Evolutionary conservation across 2,329 filamentous ascomycete genomes (phyloP), one percentile per base, ranked within the genome.

Genomic region (Dryadomyces quercivorus): DNA sequence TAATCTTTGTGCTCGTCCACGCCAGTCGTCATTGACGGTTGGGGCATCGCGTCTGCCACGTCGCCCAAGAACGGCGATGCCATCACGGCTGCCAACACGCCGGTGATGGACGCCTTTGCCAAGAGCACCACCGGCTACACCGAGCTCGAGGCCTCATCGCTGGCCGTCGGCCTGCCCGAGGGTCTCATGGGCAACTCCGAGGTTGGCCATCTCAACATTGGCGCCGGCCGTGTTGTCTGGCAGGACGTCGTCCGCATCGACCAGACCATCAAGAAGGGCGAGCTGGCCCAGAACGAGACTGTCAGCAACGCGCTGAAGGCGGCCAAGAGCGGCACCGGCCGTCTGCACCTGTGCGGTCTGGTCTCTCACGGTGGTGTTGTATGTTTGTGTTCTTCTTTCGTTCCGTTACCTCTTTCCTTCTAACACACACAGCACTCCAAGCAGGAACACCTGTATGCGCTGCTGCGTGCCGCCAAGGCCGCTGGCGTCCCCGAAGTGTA

Each of bases 141-240:
- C 60, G 84, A 94, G 74, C 85, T 98, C 59, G 93, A 98, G 64
- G 93, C 93, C 56, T 97, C 93, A 2, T 97, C 93, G 46, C 81
- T 95, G 57, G 93, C 93, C 48, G 93, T 98, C 61, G 93, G 93
- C 61, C 81, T 98, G 53, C 93, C 93, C 20, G 91, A 98, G 69
- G 93, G 93, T 57, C 77, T 98, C 61, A 98, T 98, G 93, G 93
- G 93, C 61, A 98, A 98, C 78, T 95, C 88, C 63, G 93, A 98
- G 72, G 93, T 98, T 69, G 93, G 93, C 59, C 93, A 98, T 72
- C 73, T 98, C 75, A 98, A 98, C 78, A 97, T 98, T 69, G 93
- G 93, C 64, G 93, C 93, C 57, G 93, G 93, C 56, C 82, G 93
- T 65, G 93, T 98, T 58, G 93, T 98, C 64, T 98, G 93, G 93